Evolutionary conservation across 345 rosid genomes (phyloP).

Genomic region (Streptanthus diversifolius): DNA sequence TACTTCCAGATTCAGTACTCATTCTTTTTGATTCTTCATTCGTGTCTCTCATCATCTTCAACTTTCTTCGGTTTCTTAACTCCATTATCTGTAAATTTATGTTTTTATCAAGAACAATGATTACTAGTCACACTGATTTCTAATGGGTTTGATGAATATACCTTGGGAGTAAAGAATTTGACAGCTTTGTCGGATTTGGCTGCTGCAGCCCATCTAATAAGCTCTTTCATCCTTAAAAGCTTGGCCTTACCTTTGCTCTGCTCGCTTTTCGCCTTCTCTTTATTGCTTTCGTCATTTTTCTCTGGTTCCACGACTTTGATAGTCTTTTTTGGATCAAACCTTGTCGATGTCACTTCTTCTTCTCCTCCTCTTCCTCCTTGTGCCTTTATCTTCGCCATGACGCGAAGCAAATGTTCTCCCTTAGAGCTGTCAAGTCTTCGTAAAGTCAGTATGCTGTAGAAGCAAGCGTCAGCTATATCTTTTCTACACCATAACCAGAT

Average conservation of each 20-base stretch:
- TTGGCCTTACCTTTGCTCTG: conserved; percentile 43
- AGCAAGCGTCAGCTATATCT: conserved; percentile 61
- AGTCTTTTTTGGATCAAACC: conserved; percentile 37
- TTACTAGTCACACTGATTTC: neutral
- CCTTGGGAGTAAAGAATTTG: conserved; percentile 65
- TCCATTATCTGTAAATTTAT: conserved; percentile 15
- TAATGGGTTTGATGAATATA: neutral
- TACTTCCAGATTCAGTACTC: conserved; percentile 59
- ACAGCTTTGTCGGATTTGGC: conserved; percentile 63
- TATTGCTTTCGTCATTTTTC: conserved; percentile 13
- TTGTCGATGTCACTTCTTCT: conserved; percentile 15
- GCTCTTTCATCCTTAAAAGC: conserved; percentile 74
- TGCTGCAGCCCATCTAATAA: conserved; percentile 74
- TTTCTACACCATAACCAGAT: conserved; percentile 44
- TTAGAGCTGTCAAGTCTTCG: conserved; percentile 31
- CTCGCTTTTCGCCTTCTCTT: conserved; percentile 45
- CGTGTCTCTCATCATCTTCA: conserved; percentile 41
- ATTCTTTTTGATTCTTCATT: conserved; percentile 49
- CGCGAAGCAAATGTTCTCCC: conserved; percentile 25
- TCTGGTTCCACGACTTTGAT: conserved; percentile 47
- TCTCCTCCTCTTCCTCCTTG: conserved; percentile 48
- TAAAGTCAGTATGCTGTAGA: conserved; percentile 47
- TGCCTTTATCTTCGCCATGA: conserved; percentile 45
- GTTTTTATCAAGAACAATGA: neutral
- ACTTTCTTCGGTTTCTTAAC: conserved; percentile 32